These are phyloP conservation scores for Orbilia brochopaga DNA, from an alignment of 2,329 filamentous ascomycete species.

Conservation along the genomic window DNA sequence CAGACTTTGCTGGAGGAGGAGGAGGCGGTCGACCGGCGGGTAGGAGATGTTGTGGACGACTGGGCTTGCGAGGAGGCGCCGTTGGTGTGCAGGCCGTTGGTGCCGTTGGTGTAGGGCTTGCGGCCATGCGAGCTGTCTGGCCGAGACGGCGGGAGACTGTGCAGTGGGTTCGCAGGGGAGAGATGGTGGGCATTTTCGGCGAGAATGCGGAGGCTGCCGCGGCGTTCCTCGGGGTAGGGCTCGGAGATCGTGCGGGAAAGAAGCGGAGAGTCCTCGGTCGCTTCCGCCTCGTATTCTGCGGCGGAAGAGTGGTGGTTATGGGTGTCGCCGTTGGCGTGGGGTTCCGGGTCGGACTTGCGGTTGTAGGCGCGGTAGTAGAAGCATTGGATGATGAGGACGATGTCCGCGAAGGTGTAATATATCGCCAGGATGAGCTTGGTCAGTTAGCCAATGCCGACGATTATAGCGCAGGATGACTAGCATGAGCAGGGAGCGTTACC, in stretches of 20 bases:
- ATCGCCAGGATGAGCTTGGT: constrained; percentile 80
- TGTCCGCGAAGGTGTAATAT: constrained; percentile 90
- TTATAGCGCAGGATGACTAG: no score
- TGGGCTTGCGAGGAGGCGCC: constrained; percentile 56
- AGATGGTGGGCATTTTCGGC: constrained; percentile 69
- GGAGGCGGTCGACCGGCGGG: constrained; percentile 56
- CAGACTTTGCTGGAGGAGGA: constrained; percentile 12
- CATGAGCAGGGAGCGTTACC: no score
- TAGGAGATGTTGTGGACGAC: constrained; percentile 58
- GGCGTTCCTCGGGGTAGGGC: constrained; percentile 60
- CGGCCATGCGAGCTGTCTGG: constrained; percentile 55
- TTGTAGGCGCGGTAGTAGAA: constrained; percentile 79
- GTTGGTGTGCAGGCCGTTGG: constrained; percentile 55
- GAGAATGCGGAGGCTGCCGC: constrained; percentile 66
- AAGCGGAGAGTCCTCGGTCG: constrained; percentile 63
- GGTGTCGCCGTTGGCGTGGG: constrained; percentile 51
- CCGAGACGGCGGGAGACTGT: constrained; percentile 62
- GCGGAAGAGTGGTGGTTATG: constrained; percentile 13
- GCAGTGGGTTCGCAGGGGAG: constrained; percentile 81
- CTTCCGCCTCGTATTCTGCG: constrained; percentile 56
- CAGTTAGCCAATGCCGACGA: neutral
- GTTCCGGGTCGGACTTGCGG: constrained; percentile 58
- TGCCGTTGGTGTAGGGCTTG: constrained; percentile 58
- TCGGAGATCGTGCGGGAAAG: constrained; percentile 58
- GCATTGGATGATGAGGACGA: constrained; percentile 85